A percentile compares a stretch with the other conserved stretches of the same genome.
These are phyloP conservation scores for Passiflora organensis DNA, from an alignment of 345 rosid species.

Conservation along the genomic window DNA sequence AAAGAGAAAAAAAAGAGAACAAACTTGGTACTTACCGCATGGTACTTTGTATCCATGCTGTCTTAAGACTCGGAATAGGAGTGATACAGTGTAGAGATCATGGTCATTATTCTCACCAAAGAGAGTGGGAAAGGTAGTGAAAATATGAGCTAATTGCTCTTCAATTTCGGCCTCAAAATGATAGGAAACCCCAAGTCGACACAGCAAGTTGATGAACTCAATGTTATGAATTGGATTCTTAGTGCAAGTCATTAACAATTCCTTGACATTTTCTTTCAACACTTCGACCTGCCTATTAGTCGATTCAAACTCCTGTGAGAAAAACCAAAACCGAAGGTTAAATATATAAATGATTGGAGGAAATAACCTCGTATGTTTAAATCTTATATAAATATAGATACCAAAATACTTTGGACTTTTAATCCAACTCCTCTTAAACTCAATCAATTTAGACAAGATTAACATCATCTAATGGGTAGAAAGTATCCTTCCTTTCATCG, in stretches of 20 bases:
- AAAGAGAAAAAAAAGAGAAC: background rate
- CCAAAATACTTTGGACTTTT: no score
- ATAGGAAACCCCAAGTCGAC: background rate
- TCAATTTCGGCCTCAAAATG: constrained; percentile 4
- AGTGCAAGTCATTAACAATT: background rate
- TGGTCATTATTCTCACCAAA: background rate
- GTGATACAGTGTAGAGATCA: background rate
- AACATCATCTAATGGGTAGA: no score
- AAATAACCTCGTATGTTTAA: no score
- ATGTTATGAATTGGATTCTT: background rate
- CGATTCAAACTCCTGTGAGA: constrained; percentile 1
- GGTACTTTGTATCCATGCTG: constrained; percentile 2
- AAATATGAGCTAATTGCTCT: constrained; percentile 1
- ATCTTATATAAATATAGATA: no score
- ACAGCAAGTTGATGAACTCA: background rate
- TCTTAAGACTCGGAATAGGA: constrained; percentile 2
- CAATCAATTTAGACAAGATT: no score
- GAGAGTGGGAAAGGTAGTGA: background rate
- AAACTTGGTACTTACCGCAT: constrained; percentile 1
- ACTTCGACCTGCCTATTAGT: background rate
- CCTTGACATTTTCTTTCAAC: background rate
- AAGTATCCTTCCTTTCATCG: no score
- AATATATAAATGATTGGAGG: no score
- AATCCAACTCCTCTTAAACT: no score
- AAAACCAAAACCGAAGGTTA: no score